Base-by-base conservation (phyloP, 2,329 filamentous ascomycete species). In the Talaromyces sp. region DNA sequence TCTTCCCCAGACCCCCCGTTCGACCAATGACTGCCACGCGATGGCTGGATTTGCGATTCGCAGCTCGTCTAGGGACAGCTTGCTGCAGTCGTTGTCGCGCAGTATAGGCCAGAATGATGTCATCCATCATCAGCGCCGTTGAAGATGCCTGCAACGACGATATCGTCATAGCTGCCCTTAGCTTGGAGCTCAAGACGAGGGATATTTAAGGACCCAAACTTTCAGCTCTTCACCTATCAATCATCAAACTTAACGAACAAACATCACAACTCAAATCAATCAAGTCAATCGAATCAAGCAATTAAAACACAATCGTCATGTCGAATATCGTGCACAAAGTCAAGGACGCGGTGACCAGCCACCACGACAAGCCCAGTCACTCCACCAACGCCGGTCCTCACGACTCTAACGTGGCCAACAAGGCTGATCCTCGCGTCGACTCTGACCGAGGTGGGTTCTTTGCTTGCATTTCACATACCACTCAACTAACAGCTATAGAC, bases 371-470 rank as follows among this genome's bases (percentile, higher is more conserved):
- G 65, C 47, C 36, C 19, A 67, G 61, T 11, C 36, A 49, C 47
- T 61, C 61, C 40, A 67, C 67, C 53, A 63, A 67, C 65, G 70
- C 69, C 27, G 76, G 78, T n/a, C 78, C 77, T 31, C 77, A 80
- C 66, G 68, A 70, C 10, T 76, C 76, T 25, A 78, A 78, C 25
- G 47, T 76, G 10, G 72, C 74, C 47, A 81, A 81, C 65, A 78
- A 75, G 65, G 54, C 72, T 6, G 79, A 81, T 63, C 71, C 72
- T 25, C 66, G 71, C 7, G 67, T 72, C 13, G 72, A 78, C 66
- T 74, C 69, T 53, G 72, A 76, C 63, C 67, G 58, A 56, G 51
- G 64, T 58, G 13, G 34, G 22, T 51, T 29, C 22, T 19, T 36
- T 36, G 11, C 34, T 36, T 13, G 34, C 34, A 36, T 10, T 2